Evolutionary conservation across 2,329 filamentous ascomycete species (phyloP).

Genomic region (Trichoderma sp.): DNA sequence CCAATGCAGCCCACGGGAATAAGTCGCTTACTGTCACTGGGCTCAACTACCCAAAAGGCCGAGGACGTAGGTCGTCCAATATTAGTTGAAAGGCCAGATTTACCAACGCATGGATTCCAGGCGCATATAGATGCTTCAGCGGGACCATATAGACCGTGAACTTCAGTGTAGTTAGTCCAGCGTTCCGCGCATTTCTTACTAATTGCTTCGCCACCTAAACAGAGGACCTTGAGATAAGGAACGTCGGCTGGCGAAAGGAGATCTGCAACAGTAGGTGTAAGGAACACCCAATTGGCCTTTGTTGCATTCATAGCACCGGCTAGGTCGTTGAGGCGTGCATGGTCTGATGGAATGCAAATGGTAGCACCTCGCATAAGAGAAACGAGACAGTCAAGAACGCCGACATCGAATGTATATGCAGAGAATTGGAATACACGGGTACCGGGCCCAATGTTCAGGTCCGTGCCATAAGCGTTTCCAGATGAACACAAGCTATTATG

Average conservation of each 20-base stretch:
- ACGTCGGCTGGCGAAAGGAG: constrained; percentile 18
- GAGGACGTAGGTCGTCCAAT: constrained; percentile 21
- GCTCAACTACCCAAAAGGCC: constrained; percentile 29
- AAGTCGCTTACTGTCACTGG: constrained; percentile 25
- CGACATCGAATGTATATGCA: constrained; percentile 30
- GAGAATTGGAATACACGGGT: constrained; percentile 29
- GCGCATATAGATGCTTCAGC: constrained; percentile 25
- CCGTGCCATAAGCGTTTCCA: constrained; percentile 11
- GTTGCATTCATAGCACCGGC: constrained; percentile 22
- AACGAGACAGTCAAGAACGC: constrained; percentile 27
- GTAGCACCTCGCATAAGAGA: constrained; percentile 28
- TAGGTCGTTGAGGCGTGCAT: constrained; percentile 28
- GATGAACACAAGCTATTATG: constrained; percentile 24
- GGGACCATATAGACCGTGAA: constrained; percentile 22
- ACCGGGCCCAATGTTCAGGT: constrained; percentile 16
- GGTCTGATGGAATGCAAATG: constrained; percentile 29
- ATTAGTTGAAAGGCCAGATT: constrained; percentile 20
- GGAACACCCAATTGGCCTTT: constrained; percentile 23
- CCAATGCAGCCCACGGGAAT: constrained; percentile 29
- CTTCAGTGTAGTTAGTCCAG: not conserved
- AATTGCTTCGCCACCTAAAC: constrained; percentile 23
- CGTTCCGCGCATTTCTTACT: constrained; percentile 20
- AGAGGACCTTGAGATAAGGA: constrained; percentile 21
- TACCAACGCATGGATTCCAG: constrained; percentile 5
- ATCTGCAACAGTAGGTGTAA: constrained; percentile 30